These are phyloP conservation scores for Tulasnella sp. DNA, from an alignment of 768 basidiomycete species.

Conservation along the genomic window DNA sequence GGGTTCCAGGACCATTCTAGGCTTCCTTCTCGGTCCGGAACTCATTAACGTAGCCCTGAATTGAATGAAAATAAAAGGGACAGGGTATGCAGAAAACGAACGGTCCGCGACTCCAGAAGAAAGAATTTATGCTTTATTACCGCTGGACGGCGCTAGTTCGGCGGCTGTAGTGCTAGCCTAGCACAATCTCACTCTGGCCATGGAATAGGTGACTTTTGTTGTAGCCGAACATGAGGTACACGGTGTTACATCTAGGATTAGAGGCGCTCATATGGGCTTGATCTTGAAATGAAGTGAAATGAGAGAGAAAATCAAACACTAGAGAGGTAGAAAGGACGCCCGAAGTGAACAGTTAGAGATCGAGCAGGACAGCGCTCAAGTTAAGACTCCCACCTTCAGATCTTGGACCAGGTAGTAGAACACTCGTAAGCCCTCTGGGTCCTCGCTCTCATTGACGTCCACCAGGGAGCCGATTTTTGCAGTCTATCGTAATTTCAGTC, in stretches of 20 bases:
- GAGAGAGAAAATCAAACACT: slow-evolving; percentile 97
- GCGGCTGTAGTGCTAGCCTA: not conserved
- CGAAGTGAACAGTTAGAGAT: not conserved
- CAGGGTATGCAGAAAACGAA: too few relatives aligned
- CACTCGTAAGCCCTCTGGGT: slow-evolving; percentile 93
- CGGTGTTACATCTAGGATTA: not conserved
- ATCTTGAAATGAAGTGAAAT: slow-evolving; percentile 99
- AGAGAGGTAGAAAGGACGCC: slow-evolving; percentile 12
- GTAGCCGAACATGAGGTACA: not conserved
- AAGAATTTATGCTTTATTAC: not conserved
- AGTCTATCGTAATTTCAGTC: slow-evolving; percentile 48
- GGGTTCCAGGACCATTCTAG: too few relatives aligned
- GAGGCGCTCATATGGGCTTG: slow-evolving; percentile 73
- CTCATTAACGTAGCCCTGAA: too few relatives aligned
- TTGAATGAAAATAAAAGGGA: too few relatives aligned
- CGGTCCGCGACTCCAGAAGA: too few relatives aligned
- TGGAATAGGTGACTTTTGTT: not conserved
- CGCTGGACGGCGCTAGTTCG: too few relatives aligned
- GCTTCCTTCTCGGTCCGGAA: too few relatives aligned
- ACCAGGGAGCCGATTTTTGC: slow-evolving; percentile 96
- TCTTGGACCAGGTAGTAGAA: slow-evolving; percentile 99
- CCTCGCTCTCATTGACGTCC: slow-evolving; percentile 93
- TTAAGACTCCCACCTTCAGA: slow-evolving; percentile 57
- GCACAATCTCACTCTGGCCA: not conserved
- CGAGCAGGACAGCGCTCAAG: not conserved